Base-by-base conservation (phyloP, 176 grass and related monocot genomes). In the Carex pumila region DNA sequence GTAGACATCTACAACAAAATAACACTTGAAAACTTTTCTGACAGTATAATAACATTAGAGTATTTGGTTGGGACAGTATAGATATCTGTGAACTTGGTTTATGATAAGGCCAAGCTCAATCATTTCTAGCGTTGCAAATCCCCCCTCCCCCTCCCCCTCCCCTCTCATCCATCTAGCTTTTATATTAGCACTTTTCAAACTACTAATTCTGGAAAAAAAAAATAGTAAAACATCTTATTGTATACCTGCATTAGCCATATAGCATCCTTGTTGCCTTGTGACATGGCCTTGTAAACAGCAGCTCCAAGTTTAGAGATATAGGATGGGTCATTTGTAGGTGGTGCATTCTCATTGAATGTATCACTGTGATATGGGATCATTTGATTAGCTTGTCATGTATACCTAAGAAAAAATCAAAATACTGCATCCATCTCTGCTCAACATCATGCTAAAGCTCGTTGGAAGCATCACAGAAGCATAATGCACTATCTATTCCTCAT, bases 341-440 rank as follows among this genome's bases (percentile, higher is more conserved):
- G 95, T 31, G 88, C 88, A 82, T 98, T 98, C 84, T 98, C 95
- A 90, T 98, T 98, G 71, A 98, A 98, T 21, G 95, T 98, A 86
- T 98, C 95, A 87, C 95, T 94, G 88, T 63, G 86, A 98, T 79
- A 21, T 88, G 84, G 7, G 81, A 62, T 78, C 15, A 25, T 45
- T 82, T 8, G 12, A 54, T 75, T 75, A 75, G 71, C 47, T 75
- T 75, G 19, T 31, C 21, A 30, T 75, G 47, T 54, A 70, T 43
- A 43, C 30, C 34, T 31, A 70, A 18, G 14, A 70, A 70, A 41
- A 70, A n/a, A 14, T 41, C 32, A 43, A 41, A 70, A 18, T 41
- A 41, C 15, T 13, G 31, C 34, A 41, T 39, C 34, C 15, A 17
- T 6, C 32, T 39, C 34, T 70, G 32, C 15, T 70, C 39, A 37